These are phyloP conservation scores for Funneliformis geosporum DNA, from an alignment of 192 early-diverging fungal genomes.

Conservation along the genomic window DNA sequence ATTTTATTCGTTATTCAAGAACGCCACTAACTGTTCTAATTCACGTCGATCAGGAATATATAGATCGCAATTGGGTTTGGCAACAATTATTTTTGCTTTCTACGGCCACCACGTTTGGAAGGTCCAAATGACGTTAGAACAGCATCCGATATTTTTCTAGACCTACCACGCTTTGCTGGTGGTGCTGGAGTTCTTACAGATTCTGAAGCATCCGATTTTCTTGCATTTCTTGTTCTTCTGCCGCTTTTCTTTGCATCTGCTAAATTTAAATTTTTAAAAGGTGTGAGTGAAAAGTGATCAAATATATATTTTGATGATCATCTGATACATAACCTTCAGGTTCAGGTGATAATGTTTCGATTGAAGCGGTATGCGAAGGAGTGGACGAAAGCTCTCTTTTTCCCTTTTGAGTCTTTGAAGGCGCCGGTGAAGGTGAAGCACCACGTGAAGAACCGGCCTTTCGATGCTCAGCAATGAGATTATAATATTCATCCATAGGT, in stretches of 20 bases:
- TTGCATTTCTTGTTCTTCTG: not conserved
- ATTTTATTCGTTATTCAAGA: too few relatives aligned
- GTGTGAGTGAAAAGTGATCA: not conserved
- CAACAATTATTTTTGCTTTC: not conserved
- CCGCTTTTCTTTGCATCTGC: not conserved
- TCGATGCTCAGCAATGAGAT: conserved; percentile 49
- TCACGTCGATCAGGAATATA: too few relatives aligned
- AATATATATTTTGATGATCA: not conserved
- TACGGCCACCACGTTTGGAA: conserved; percentile 9
- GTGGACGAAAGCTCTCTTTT: conserved; percentile 35
- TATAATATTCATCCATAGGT: conserved; percentile 49
- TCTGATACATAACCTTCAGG: conserved; percentile 39
- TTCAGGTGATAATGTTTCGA: conserved; percentile 43
- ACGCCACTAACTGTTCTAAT: too few relatives aligned
- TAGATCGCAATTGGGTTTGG: not conserved
- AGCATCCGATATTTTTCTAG: conserved; percentile 5
- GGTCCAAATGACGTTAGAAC: not conserved
- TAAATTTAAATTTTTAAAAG: not conserved
- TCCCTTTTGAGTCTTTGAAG: conserved; percentile 31
- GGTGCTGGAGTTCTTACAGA: not conserved
- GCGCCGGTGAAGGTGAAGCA: conserved; percentile 33
- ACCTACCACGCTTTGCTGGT: not conserved
- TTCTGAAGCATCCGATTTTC: conserved; percentile 6
- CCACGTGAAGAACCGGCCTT: conserved; percentile 39
- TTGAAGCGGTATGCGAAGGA: conserved; percentile 37